Base-by-base conservation (phyloP, 805 yeast species). In the Kluyveromyces lactis region DNA sequence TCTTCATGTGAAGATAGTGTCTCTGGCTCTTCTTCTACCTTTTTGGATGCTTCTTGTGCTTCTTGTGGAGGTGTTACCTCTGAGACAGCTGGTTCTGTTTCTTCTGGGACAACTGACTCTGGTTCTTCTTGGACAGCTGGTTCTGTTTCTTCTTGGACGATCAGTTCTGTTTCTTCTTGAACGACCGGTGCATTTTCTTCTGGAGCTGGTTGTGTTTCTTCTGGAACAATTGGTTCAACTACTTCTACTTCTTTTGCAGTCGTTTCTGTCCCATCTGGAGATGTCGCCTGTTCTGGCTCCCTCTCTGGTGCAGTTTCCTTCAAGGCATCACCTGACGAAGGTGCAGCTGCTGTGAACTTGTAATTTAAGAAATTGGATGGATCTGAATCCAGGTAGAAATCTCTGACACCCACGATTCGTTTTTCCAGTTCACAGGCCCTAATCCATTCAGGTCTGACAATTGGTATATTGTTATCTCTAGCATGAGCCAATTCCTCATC, bases 381-480 rank as follows among this genome's bases (percentile, higher is more conserved):
- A 38, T 67, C 71, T 15, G 76, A 69, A 58, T 79, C 81, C 26
- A 82, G 66, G 55, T 85, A 85, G 50, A 82, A 86, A 49, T 86
- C 86, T 53, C 95, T 73, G 12, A 92, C 98, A 19, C 97, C 96
- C 31, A 89, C 95, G 41, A 92, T 79, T 53, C 95, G 67, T 50
- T 92, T 76, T 55, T 89, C 97, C 31, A 72, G 60, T 51, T 85
- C 95, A 66, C 97, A 92, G 0, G 97, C 96, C 60, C 83, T 81
- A 42, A 92, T 67, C 97, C 97, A 92, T 58, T 92, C 97, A 0
- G 98, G 97, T 59, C 95, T 75, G 19, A 92, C 89, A 29, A 92
- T 75, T 2, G 98, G 98, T 41, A 92, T 86, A 56, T 87, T 92
- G 66, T 77, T 75, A 39, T 81, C 87, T 45, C 73, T 71, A 1